Conservation (phyloP, 2,329 filamentous ascomycete species). For the Leptographium radiaticola region DNA sequence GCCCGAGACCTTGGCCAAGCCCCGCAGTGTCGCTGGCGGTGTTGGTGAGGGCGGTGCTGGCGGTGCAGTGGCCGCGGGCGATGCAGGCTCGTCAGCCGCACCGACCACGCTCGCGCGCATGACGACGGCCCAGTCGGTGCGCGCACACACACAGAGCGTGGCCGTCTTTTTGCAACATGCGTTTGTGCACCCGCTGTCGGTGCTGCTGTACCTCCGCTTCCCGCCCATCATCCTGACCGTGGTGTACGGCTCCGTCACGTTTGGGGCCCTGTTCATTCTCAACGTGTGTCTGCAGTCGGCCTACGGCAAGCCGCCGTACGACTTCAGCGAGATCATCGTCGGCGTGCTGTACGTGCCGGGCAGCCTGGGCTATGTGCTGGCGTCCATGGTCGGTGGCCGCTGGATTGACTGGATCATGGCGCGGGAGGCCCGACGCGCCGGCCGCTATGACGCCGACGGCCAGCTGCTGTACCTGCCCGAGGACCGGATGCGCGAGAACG, state of each 20-base stretch:
- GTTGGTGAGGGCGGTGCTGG: background rate
- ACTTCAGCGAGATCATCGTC: conserved; percentile 53
- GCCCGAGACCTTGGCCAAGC: conserved; percentile 47
- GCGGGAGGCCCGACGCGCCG: conserved; percentile 57
- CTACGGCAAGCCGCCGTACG: conserved; percentile 55
- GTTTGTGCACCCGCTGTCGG: conserved; percentile 59
- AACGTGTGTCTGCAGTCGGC: conserved; percentile 65
- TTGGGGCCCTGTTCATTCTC: conserved; percentile 61
- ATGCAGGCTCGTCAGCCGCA: background rate
- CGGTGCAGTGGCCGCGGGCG: background rate
- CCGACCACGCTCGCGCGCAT: conserved; percentile 29
- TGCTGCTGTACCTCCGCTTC: conserved; percentile 60
- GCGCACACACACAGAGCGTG: conserved; percentile 39
- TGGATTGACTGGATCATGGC: conserved; percentile 79
- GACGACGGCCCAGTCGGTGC: conserved; percentile 45
- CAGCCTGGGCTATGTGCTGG: conserved; percentile 57
- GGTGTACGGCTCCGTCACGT: conserved; percentile 61
- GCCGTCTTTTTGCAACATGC: conserved; percentile 42
- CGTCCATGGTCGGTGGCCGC: conserved; percentile 55
- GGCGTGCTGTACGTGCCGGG: conserved; percentile 68
- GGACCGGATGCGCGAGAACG: conserved; percentile 73
- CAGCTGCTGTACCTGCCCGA: conserved; percentile 58
- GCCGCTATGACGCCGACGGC: conserved; percentile 53
- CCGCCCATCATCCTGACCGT: conserved; percentile 63
- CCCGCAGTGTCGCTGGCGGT: conserved; percentile 1